phyloP scores from a whole-genome alignment of 768 basidiomycete species.

The Russula abietina region DNA sequence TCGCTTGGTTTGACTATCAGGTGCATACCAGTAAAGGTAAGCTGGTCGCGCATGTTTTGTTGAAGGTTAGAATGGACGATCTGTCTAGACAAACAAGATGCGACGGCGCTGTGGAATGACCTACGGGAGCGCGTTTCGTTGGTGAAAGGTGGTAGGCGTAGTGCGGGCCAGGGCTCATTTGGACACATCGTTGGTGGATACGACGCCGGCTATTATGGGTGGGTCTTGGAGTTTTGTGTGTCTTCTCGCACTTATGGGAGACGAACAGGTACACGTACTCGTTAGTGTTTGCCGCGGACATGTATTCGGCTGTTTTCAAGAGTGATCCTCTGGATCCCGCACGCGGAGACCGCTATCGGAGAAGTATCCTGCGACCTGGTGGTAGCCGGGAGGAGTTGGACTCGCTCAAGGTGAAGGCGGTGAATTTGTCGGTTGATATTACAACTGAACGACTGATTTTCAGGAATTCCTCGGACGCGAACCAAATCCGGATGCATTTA shows the following conservation, averaged over 20 bases:
- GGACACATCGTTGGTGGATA: slow-evolving; percentile 75
- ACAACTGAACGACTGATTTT: too few species aligned
- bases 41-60: background rate
- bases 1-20: slow-evolving; percentile 71
- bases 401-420: slow-evolving; percentile 53
- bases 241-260: background rate
- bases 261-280: slow-evolving; percentile 54
- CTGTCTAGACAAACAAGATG: slow-evolving; percentile 52
- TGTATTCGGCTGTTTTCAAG: slow-evolving; percentile 74
- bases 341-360: slow-evolving; percentile 62
- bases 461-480: slow-evolving; percentile 24
- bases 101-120: slow-evolving; percentile 74
- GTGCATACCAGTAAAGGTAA: slow-evolving; percentile 65
- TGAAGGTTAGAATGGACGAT: background rate
- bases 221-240: slow-evolving; percentile 23
- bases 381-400: slow-evolving; percentile 77
- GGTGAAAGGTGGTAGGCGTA: slow-evolving; percentile 52
- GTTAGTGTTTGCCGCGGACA: slow-evolving; percentile 54
- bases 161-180: slow-evolving; percentile 70
- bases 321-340: slow-evolving; percentile 64
- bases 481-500: slow-evolving; percentile 24
- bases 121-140: slow-evolving; percentile 65
- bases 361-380: slow-evolving; percentile 67
- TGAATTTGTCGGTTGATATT: too few species aligned
- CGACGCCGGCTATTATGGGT: slow-evolving; percentile 68